phyloP scores from a whole-genome alignment of 148 eudicot species.

The Diospyros kaki region DNA sequence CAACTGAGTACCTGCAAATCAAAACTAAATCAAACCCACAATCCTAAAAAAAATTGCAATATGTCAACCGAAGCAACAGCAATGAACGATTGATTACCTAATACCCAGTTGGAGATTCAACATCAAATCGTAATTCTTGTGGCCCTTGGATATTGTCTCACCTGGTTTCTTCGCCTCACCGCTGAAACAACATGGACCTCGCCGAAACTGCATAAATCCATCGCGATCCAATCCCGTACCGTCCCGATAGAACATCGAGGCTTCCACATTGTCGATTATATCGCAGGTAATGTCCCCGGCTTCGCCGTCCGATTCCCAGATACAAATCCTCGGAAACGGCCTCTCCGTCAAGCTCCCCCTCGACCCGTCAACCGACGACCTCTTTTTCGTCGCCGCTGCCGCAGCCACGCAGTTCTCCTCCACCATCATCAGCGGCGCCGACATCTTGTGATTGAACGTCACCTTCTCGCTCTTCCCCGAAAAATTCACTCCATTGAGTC shows the following conservation, averaged over 20 bases:
- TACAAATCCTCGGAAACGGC: constrained; percentile 56
- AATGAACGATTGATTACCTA: constrained; percentile 33
- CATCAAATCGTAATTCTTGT: constrained; percentile 80
- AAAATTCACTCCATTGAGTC: background rate
- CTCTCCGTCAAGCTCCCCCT: constrained; percentile 35
- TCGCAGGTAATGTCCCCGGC: constrained; percentile 89
- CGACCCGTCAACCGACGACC: constrained; percentile 38
- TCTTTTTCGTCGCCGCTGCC: constrained; percentile 28
- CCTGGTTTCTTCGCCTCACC: constrained; percentile 82
- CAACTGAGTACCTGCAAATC: constrained; percentile 59
- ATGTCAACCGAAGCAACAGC: background rate
- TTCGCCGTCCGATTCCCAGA: constrained; percentile 78
- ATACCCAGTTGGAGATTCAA: constrained; percentile 86
- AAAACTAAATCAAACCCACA: background rate
- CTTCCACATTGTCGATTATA: constrained; percentile 68
- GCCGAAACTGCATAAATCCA: constrained; percentile 36
- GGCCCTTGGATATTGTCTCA: constrained; percentile 70
- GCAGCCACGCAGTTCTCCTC: constrained; percentile 5
- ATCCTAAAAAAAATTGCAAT: constrained; percentile 6
- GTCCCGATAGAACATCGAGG: constrained; percentile 49
- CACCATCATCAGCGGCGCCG: constrained; percentile 21
- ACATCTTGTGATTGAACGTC: constrained; percentile 18
- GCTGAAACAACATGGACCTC: constrained; percentile 53
- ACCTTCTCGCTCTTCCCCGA: constrained; percentile 3
- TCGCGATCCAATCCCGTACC: constrained; percentile 24